Conservation (phyloP, 2,329 filamentous ascomycete genomes). For the Stemphylium vesicarium region DNA sequence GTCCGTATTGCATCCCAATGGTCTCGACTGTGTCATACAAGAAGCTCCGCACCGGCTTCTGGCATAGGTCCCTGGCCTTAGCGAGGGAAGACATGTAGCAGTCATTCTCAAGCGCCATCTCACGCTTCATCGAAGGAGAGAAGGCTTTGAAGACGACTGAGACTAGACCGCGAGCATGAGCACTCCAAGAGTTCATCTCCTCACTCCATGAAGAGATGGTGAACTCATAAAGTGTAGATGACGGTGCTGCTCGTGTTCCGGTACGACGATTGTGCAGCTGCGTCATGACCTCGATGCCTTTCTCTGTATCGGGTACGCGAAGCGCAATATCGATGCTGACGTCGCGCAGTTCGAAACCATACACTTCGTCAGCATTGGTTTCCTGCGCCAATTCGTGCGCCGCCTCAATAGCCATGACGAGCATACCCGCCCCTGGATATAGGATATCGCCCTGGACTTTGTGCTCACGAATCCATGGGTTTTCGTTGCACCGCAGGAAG, state of each 20-base stretch:
- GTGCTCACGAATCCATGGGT: conserved; percentile 24
- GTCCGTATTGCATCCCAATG: conserved; percentile 14
- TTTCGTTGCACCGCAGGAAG: conserved; percentile 9
- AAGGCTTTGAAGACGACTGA: conserved; percentile 4
- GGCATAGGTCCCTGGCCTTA: not conserved
- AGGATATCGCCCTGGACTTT: conserved; percentile 38
- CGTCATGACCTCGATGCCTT: conserved; percentile 13
- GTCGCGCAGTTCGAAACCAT: conserved; percentile 6
- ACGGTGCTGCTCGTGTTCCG: conserved; percentile 8
- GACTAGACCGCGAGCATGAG: conserved; percentile 6
- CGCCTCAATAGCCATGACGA: conserved; percentile 48
- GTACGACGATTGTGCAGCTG: conserved; percentile 13
- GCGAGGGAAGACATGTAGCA: conserved; percentile 3
- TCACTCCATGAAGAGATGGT: conserved; percentile 10
- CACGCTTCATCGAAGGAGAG: conserved; percentile 3
- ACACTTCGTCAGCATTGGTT: conserved; percentile 1
- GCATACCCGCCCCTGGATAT: conserved; percentile 54
- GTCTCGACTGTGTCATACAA: conserved; percentile 11
- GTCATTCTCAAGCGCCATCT: conserved; percentile 1
- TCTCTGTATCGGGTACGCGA: conserved; percentile 10
- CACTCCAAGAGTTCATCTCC: conserved; percentile 6
- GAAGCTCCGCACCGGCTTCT: conserved; percentile 11
- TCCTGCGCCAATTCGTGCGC: conserved; percentile 2
- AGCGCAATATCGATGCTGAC: conserved; percentile 8
- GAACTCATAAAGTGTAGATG: conserved; percentile 11